Evolutionary conservation across 2,329 filamentous ascomycete genomes (phyloP), one percentile per base, ranked within the genome.

Genomic region (Penicillium brevicompactum): DNA sequence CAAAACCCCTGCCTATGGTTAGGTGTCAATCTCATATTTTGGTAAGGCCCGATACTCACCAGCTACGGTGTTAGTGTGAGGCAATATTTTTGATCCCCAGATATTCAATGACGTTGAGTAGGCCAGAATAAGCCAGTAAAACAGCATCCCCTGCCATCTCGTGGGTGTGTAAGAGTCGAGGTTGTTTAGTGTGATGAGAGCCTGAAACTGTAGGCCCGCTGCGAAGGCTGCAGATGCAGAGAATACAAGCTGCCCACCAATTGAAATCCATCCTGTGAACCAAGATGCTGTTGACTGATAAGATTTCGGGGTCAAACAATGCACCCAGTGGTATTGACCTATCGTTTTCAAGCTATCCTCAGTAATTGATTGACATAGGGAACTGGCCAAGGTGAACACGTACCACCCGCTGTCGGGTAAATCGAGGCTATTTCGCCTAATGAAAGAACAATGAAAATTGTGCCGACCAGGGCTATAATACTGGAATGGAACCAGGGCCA

Each of bases 201-300:
- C 71, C 51, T 80, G 78, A 0, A 75, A 62, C 49, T 80, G 76
- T 0, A 80, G 69, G 0, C 76, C 78, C 1, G 73, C 75, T 0
- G 77, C 74, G 46, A 81, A 81, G 0, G 78, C 78, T 16, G 78
- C 78, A 0, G 79, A 79, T 0, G 78, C 76, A n/a, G 77, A 76
- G 2, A 80, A 58, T 1, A 80, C 72, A 3, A 78, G 70, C 44
- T 80, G 77, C 0, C 78, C 79, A 13, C 78, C 78, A 22, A 80
- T 71, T 1, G 74, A 78, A 32, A 80, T 76, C 76, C 77, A 80
- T 58, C 74, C 74, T 1, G 73, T 76, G 46, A 75, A 70, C 73
- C 74, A 79, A 1, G 75, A 72, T 2, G 74, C 71, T 3, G 71
- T 61, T 4, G 70, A 67, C 50, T 68, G 70, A 11, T 70, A 70